Evolutionary conservation across 148 eudicot species (phyloP).

Genomic region (Tetragonia tetragonoides): DNA sequence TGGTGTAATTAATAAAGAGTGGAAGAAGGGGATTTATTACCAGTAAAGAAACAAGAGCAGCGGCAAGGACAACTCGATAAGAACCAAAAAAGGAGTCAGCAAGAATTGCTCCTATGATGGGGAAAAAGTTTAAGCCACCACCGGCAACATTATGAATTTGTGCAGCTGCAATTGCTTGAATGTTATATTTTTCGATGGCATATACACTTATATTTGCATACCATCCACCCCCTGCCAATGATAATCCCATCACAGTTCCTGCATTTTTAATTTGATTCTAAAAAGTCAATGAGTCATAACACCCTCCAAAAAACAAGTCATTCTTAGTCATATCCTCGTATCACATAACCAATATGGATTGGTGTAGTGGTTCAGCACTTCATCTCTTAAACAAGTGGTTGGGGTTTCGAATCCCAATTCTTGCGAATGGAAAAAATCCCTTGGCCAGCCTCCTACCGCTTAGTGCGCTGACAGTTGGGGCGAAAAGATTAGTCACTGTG

Average conservation of each 20-base stretch:
- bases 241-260: slow-evolving; percentile 35
- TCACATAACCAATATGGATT: no score
- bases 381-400: no score
- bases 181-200: slow-evolving; percentile 36
- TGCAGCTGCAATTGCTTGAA: slow-evolving; percentile 38
- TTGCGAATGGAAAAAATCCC: no score
- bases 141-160: slow-evolving; percentile 36
- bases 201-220: slow-evolving; percentile 35
- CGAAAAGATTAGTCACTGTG: no score
- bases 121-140: slow-evolving; percentile 36
- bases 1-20: no score
- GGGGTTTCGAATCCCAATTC: no score
- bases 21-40: slow-evolving; percentile 18
- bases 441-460: no score
- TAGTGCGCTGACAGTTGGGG: no score
- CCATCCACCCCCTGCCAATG: slow-evolving; percentile 41
- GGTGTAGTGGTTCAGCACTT: no score
- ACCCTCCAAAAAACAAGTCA: no score
- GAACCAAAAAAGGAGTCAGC: slow-evolving; percentile 41
- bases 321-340: no score
- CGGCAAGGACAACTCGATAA: slow-evolving; percentile 32
- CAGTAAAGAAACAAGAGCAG: slow-evolving; percentile 37
- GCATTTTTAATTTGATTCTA: background rate
- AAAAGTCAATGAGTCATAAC: no score
- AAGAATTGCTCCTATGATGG: slow-evolving; percentile 42